A percentile compares a stretch with the other conserved stretches of the same genome.
Evolutionary conservation across 208 protist genomes (phyloP).

Genomic region (Trypanosoma vivax): DNA sequence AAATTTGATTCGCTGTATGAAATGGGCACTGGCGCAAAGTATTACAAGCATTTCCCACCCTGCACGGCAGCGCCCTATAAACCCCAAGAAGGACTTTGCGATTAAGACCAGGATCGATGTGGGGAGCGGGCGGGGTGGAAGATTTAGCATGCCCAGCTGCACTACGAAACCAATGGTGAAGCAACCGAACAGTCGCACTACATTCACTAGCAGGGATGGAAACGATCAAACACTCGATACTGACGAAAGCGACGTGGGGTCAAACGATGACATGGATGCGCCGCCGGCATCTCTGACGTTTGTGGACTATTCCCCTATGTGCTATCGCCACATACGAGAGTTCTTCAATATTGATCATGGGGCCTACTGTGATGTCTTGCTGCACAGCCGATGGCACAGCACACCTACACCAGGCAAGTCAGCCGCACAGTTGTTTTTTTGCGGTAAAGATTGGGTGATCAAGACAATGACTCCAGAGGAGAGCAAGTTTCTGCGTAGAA

Average conservation of each 20-base stretch:
- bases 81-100: constrained; percentile 74
- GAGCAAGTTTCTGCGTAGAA: constrained; percentile 80
- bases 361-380: constrained; percentile 67
- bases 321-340: constrained; percentile 84
- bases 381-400: constrained; percentile 76
- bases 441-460: constrained; percentile 87
- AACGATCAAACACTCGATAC: constrained; percentile 3
- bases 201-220: too few relatives aligned
- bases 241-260: constrained; percentile 37
- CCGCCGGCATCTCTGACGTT: constrained; percentile 57
- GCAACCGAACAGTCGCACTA: too few relatives aligned
- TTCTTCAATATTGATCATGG: constrained; percentile 77
- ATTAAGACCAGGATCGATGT: constrained; percentile 64
- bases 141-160: constrained; percentile 21
- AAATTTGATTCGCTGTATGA: constrained; percentile 72
- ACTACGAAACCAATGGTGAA: constrained; percentile 11
- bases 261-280: constrained; percentile 19
- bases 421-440: constrained; percentile 88
- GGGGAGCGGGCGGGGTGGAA: background rate
- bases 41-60: constrained; percentile 80
- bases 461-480: constrained; percentile 91
- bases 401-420: constrained; percentile 88
- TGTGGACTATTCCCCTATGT: constrained; percentile 89
- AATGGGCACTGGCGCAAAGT: constrained; percentile 62
- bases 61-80: constrained; percentile 72